Conservation (phyloP, 176 grass and related monocot genomes). For the Dendrocalamus sinicus region DNA sequence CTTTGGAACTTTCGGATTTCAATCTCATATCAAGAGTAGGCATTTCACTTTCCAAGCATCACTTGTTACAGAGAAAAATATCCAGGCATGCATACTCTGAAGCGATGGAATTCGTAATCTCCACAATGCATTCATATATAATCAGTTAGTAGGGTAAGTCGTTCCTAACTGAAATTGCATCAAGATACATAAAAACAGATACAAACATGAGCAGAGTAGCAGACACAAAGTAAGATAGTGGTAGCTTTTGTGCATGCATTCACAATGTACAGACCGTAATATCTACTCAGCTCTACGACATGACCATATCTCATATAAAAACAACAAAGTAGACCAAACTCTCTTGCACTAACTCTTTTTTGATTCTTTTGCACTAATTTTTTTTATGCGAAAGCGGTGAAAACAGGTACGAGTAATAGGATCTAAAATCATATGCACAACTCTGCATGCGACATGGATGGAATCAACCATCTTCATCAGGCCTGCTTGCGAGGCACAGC, state of each 20-base stretch:
- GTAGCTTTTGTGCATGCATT: neutral
- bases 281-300: neutral
- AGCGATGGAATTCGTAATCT: neutral
- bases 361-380: neutral
- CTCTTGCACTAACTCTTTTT: constrained; percentile 1
- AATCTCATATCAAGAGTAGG: neutral
- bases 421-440: neutral
- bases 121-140: neutral
- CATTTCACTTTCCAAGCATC: neutral
- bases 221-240: neutral
- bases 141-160: neutral
- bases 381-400: neutral
- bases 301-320: neutral
- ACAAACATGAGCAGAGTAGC: neutral
- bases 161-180: neutral
- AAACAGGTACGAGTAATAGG: neutral
- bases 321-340: neutral
- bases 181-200: neutral
- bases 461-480: constrained; percentile 54
- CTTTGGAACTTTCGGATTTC: neutral
- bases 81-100: neutral
- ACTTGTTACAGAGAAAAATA: neutral
- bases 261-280: neutral
- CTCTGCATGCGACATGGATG: neutral
- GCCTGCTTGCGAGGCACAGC: constrained; percentile 82